phyloP scores from a whole-genome alignment of 1,284 basidiomycete species.

The Leccinum pachyderme region DNA sequence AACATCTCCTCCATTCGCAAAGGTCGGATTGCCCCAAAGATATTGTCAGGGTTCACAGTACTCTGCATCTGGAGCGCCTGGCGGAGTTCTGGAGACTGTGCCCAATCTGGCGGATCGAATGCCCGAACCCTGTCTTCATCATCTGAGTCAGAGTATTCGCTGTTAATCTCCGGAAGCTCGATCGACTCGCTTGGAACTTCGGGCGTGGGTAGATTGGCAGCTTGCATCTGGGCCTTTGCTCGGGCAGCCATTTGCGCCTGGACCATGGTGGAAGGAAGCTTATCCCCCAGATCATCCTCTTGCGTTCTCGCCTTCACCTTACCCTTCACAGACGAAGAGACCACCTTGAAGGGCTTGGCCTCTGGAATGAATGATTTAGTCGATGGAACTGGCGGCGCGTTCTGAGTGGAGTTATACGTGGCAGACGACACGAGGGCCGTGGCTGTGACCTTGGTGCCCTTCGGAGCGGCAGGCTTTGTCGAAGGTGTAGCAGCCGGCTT shows the following conservation, averaged over 20 bases:
- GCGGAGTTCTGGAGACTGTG: slow-evolving; percentile 83
- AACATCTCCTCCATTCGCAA: slow-evolving; percentile 87
- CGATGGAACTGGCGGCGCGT: slow-evolving; percentile 10
- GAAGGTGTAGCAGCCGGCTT: slow-evolving; percentile 39
- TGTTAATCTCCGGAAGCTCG: slow-evolving; percentile 90
- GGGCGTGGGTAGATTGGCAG: slow-evolving; percentile 48
- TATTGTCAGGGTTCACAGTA: slow-evolving; percentile 85
- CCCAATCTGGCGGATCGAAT: slow-evolving; percentile 81
- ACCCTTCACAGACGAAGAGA: slow-evolving; percentile 38
- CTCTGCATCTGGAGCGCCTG: slow-evolving; percentile 78
- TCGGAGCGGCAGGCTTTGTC: slow-evolving; percentile 31
- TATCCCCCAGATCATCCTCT: slow-evolving; percentile 47
- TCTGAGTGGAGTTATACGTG: slow-evolving; percentile 35
- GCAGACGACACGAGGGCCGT: slow-evolving; percentile 34
- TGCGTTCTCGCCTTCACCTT: slow-evolving; percentile 46
- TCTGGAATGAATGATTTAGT: slow-evolving; percentile 32
- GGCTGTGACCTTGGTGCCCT: slow-evolving; percentile 16
- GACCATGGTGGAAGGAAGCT: slow-evolving; percentile 58
- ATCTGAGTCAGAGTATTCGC: slow-evolving; percentile 94
- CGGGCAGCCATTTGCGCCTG: slow-evolving; percentile 69
- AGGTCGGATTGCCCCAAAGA: slow-evolving; percentile 85
- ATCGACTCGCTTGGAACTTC: slow-evolving; percentile 76
- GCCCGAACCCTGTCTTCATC: slow-evolving; percentile 76
- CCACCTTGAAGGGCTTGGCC: slow-evolving; percentile 36
- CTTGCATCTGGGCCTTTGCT: slow-evolving; percentile 62